Evolutionary conservation across 2,329 filamentous ascomycete species (phyloP).

Genomic region (Tolypocladium album): DNA sequence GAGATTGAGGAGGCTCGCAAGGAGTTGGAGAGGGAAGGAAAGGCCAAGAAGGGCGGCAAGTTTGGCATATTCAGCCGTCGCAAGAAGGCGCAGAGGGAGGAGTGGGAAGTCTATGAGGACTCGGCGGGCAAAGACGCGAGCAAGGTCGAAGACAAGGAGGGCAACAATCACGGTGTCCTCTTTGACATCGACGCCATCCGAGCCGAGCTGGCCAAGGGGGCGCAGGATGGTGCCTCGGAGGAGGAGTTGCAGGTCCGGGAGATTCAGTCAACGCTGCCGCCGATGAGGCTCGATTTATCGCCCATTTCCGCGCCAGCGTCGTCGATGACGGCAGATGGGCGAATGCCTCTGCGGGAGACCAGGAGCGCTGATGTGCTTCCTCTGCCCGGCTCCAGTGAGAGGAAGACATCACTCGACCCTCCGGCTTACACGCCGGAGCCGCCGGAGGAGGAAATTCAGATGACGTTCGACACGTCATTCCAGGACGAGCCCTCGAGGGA

Average conservation of each 20-base stretch:
- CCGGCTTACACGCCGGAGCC: constrained; percentile 15
- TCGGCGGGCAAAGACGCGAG: constrained; percentile 27
- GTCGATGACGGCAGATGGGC: constrained; percentile 9
- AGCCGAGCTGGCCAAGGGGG: constrained; percentile 66
- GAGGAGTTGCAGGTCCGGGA: constrained; percentile 58
- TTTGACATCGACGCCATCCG: constrained; percentile 95
- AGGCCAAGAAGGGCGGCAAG: constrained; percentile 45
- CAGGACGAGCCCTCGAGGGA: constrained; percentile 26
- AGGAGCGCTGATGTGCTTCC: constrained; percentile 32
- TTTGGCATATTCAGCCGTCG: constrained; percentile 77
- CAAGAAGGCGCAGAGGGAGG: constrained; percentile 71
- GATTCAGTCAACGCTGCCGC: constrained; percentile 77
- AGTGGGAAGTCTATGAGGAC: constrained; percentile 92
- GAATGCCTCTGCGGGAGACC: constrained; percentile 27
- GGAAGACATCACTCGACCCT: constrained; percentile 6
- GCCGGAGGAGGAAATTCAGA: constrained; percentile 45
- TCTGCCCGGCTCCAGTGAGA: constrained; percentile 5
- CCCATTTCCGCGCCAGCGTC: constrained; percentile 18
- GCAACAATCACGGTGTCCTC: constrained; percentile 55
- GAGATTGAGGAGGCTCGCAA: constrained; percentile 93
- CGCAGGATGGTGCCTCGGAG: constrained; percentile 37
- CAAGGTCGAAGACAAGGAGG: constrained; percentile 28
- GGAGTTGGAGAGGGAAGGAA: constrained; percentile 70
- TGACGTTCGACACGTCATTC: constrained; percentile 63
- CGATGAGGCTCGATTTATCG: constrained; percentile 66